Evolutionary conservation across 2,329 filamentous ascomycete species (phyloP).

Genomic region (Sporothrix dimorphospora): DNA sequence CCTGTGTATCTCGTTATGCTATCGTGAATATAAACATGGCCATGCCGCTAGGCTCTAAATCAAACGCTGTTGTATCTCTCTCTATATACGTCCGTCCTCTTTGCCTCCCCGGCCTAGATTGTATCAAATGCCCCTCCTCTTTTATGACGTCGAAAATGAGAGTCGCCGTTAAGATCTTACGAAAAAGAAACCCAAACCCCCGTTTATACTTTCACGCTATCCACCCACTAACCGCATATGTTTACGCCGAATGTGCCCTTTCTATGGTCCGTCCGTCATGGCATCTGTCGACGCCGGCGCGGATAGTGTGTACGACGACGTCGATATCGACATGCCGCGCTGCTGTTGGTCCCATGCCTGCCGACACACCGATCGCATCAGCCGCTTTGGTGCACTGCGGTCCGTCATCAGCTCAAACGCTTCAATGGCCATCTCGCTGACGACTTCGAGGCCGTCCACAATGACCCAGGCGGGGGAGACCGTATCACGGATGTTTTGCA

Average conservation of each 20-base stretch:
- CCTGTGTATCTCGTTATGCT: neutral
- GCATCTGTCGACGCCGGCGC: constrained; percentile 5
- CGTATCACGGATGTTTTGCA: constrained; percentile 54
- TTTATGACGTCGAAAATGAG: neutral
- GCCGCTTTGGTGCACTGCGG: constrained; percentile 66
- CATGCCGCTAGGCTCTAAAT: neutral
- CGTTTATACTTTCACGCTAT: neutral
- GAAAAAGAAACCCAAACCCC: neutral
- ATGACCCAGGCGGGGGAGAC: constrained; percentile 67
- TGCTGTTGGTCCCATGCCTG: constrained; percentile 48
- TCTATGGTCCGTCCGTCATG: constrained; percentile 19
- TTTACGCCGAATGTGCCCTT: neutral
- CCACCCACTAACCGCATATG: neutral
- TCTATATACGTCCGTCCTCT: neutral
- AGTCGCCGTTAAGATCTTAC: neutral
- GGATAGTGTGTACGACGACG: constrained; percentile 1
- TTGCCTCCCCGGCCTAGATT: neutral
- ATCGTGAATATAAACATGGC: neutral
- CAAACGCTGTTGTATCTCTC: neutral
- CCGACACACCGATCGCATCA: constrained; percentile 66
- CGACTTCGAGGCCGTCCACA: constrained; percentile 71
- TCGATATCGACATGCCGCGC: constrained; percentile 31
- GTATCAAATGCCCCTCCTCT: neutral
- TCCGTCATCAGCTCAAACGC: constrained; percentile 78
- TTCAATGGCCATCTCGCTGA: constrained; percentile 75